phyloP scores from a whole-genome alignment of 1,284 basidiomycete genomes.

The Sanghuangporus sanghuang region DNA sequence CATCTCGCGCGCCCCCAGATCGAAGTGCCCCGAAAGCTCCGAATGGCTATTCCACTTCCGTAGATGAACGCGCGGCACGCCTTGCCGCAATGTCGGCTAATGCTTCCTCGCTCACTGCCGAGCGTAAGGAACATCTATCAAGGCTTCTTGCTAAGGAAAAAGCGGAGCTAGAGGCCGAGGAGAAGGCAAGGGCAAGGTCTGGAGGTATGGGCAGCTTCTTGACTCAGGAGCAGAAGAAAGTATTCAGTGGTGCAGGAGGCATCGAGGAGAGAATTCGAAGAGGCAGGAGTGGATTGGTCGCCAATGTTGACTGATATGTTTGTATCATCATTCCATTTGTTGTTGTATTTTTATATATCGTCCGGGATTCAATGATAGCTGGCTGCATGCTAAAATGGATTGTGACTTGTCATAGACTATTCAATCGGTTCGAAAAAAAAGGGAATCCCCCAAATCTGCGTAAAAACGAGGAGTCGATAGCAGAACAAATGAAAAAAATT shows the following conservation, averaged over 20 bases:
- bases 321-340: not conserved
- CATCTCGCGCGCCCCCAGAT: slow-evolving; percentile 20
- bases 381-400: not conserved
- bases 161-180: slow-evolving; percentile 62
- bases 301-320: slow-evolving; percentile 41
- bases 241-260: slow-evolving; percentile 71
- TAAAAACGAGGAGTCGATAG: not conserved
- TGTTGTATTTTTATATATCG: not conserved
- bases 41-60: slow-evolving; percentile 34
- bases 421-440: not conserved
- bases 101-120: slow-evolving; percentile 56
- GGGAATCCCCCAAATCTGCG: not conserved
- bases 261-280: slow-evolving; percentile 70
- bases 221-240: slow-evolving; percentile 69
- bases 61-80: slow-evolving; percentile 69
- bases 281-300: slow-evolving; percentile 58
- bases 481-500: not conserved
- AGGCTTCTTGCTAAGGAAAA: slow-evolving; percentile 66
- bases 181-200: slow-evolving; percentile 53
- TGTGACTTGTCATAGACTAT: not conserved
- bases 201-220: slow-evolving; percentile 71
- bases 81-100: slow-evolving; percentile 82
- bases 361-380: not conserved
- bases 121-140: slow-evolving; percentile 65
- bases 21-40: not conserved